Percentiles rank a stretch among this genome's conserved stretches.
Evolutionary conservation across 805 yeast genomes (phyloP).

Genomic region (Ogataea methanolica): DNA sequence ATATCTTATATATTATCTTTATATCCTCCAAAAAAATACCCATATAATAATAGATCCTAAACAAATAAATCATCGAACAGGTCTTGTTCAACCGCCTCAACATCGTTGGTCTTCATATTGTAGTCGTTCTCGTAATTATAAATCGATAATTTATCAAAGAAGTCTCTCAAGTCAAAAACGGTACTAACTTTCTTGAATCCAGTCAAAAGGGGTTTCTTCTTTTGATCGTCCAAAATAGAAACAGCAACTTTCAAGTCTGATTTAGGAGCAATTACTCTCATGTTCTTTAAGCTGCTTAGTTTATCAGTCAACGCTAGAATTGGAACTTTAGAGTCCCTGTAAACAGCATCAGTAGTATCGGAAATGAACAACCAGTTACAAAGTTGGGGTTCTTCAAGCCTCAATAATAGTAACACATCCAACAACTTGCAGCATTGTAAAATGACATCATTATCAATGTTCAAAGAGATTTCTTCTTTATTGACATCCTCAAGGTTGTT

Average conservation of each 20-base stretch:
- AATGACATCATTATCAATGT: conserved; percentile 37
- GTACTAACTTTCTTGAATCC: conserved; percentile 37
- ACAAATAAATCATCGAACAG: conserved; percentile 51
- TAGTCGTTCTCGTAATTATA: conserved; percentile 63
- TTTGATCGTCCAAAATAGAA: conserved; percentile 1
- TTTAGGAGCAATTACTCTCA: conserved; percentile 10
- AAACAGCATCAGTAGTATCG: conserved; percentile 40
- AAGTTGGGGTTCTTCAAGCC: conserved; percentile 71
- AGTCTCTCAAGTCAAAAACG: conserved; percentile 49
- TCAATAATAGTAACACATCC: conserved; percentile 65
- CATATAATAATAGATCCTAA: neutral
- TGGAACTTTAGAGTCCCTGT: conserved; percentile 19
- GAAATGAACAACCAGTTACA: conserved; percentile 83
- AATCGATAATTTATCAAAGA: conserved; percentile 62
- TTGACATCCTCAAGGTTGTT: conserved; percentile 8
- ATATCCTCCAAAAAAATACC: too few relatives aligned
- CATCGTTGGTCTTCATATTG: conserved; percentile 40
- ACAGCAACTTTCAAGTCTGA: conserved; percentile 17
- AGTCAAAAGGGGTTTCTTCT: conserved; percentile 40
- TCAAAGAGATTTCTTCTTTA: conserved; percentile 19
- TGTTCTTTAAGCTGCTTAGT: conserved; percentile 25
- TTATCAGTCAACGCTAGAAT: conserved; percentile 35
- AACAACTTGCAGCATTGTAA: conserved; percentile 70
- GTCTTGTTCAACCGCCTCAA: conserved; percentile 49
- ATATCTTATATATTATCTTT: too few relatives aligned